Evolutionary conservation across 257 asterid genomes (phyloP).

Genomic region (Lycium ferocissimum): DNA sequence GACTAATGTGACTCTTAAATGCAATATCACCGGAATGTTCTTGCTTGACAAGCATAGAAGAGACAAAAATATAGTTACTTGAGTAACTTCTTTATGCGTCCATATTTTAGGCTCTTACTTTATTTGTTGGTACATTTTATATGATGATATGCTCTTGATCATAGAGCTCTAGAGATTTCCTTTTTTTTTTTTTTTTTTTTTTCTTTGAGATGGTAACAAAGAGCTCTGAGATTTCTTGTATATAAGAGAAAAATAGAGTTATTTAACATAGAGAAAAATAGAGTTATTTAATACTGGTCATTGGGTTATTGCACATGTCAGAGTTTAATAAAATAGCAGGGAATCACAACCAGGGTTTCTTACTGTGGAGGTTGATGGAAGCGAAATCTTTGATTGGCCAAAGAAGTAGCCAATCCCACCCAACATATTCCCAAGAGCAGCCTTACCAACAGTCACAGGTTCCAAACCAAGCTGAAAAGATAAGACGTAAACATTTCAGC

Average conservation of each 20-base stretch:
- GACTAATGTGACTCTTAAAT: neutral
- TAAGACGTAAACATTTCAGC: conserved; percentile 36
- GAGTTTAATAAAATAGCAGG: neutral
- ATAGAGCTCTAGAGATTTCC: neutral
- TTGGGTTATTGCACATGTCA: neutral
- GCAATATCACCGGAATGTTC: neutral
- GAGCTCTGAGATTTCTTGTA: neutral
- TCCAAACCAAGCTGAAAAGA: conserved; percentile 73
- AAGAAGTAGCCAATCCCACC: conserved; percentile 97
- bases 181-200: too few relatives aligned
- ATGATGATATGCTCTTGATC: conserved; percentile 4
- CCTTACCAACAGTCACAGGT: conserved; percentile 72
- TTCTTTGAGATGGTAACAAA: too few relatives aligned
- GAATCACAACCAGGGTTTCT: conserved; percentile 39
- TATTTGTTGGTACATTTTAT: neutral
- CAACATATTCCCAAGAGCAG: conserved; percentile 87
- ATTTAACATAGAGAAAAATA: neutral
- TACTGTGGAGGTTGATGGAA: conserved; percentile 67
- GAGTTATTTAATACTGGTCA: neutral
- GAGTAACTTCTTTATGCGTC: conserved; percentile 1
- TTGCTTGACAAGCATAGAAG: conserved; percentile 15
- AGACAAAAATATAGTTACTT: conserved; percentile 1
- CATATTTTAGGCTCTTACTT: conserved; percentile 3
- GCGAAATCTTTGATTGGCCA: conserved; percentile 90
- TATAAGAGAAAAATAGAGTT: neutral